Percentiles rank a stretch among this genome's conserved stretches.
Conservation (phyloP, 1,284 basidiomycete genomes). For the Malassezia caprae region DNA sequence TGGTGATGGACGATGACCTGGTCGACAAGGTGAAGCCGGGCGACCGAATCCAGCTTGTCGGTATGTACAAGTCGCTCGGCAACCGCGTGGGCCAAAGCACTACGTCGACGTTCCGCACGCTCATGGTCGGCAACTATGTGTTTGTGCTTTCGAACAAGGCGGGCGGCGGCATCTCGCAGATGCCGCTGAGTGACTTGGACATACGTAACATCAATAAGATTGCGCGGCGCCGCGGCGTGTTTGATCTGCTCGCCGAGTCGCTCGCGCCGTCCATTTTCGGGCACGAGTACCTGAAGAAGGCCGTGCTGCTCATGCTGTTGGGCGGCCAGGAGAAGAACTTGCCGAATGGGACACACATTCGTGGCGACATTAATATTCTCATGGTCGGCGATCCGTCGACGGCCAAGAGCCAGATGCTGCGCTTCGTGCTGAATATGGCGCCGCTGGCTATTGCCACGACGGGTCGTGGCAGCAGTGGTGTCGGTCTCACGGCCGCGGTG, state of each 20-base stretch:
- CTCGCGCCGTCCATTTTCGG: conserved; percentile 96
- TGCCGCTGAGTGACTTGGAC: conserved; percentile 82
- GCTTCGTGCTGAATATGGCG: conserved; percentile 90
- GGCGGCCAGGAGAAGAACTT: conserved; percentile 97
- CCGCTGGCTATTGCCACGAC: conserved; percentile 97
- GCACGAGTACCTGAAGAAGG: conserved; percentile 89
- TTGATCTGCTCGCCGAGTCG: conserved; percentile 79
- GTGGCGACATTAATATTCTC: conserved; percentile 97
- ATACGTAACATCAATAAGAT: conserved; percentile 95
- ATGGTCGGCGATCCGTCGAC: conserved; percentile 99
- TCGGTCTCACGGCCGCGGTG: conserved; percentile 98
- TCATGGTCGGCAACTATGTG: conserved; percentile 90
- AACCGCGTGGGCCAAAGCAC: conserved; percentile 61
- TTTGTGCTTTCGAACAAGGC: conserved; percentile 92
- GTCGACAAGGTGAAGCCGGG: conserved; percentile 97
- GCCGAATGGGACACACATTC: conserved; percentile 92
- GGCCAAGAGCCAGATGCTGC: conserved; percentile 90
- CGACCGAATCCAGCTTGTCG: conserved; percentile 92
- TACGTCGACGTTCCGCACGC: conserved; percentile 74
- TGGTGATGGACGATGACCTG: conserved; percentile 90
- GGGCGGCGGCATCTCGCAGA: conserved; percentile 88
- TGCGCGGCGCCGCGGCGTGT: conserved; percentile 69
- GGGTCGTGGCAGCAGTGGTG: conserved; percentile 89
- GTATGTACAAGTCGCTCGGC: conserved; percentile 84
- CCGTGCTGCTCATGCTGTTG: conserved; percentile 79